Conservation (phyloP, 2,329 filamentous ascomycete genomes). For the Didymella pomorum region DNA sequence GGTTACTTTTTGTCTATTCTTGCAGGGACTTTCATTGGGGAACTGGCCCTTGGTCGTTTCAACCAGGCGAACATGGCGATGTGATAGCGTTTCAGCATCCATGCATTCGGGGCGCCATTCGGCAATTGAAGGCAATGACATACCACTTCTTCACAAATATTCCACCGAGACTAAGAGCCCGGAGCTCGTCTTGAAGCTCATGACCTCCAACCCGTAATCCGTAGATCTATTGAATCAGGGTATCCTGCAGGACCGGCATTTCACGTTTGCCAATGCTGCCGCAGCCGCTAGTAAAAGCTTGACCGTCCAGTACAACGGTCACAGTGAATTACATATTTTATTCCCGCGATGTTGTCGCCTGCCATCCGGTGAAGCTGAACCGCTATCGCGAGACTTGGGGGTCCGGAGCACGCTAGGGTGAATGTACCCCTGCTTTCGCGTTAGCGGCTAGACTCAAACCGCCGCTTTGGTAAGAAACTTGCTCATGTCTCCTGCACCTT, state of each 20-base stretch:
- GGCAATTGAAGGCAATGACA: background rate
- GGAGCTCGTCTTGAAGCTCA: constrained; percentile 7
- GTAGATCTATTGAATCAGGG: background rate
- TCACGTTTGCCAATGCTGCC: constrained; percentile 19
- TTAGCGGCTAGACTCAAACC: constrained; percentile 30
- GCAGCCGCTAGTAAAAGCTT: constrained; percentile 36
- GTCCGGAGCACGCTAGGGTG: constrained; percentile 19
- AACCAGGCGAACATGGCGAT: constrained; percentile 43
- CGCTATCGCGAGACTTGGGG: constrained; percentile 2
- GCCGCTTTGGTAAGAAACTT: constrained; percentile 43
- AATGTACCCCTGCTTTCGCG: constrained; percentile 26
- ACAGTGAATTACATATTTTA: background rate
- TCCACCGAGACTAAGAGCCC: background rate
- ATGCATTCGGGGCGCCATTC: background rate
- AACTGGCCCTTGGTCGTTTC: constrained; percentile 79
- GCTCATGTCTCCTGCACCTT: constrained; percentile 37
- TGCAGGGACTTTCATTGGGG: constrained; percentile 82
- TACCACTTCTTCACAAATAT: background rate
- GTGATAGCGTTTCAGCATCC: constrained; percentile 22
- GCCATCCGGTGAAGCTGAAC: constrained; percentile 11
- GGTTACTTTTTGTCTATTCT: constrained; percentile 86
- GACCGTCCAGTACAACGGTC: constrained; percentile 4
- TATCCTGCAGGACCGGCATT: constrained; percentile 3
- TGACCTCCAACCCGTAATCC: background rate
- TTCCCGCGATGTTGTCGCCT: constrained; percentile 6